Percentiles rank a stretch among this genome's conserved stretches.
These are phyloP conservation scores for Brassica rapa DNA, from an alignment of 345 rosid species.

Conservation along the genomic window DNA sequence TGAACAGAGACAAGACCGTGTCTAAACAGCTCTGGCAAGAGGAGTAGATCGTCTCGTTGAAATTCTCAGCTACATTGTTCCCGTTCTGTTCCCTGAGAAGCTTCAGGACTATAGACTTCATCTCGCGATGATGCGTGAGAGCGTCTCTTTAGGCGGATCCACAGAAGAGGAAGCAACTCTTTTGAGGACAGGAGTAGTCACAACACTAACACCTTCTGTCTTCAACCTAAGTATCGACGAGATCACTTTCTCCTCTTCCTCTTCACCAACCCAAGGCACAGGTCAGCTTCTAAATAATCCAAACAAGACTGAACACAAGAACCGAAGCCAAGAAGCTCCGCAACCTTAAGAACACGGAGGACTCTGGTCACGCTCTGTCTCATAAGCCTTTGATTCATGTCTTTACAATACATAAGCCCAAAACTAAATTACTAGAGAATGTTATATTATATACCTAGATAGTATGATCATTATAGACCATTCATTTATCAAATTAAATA, in stretches of 20 bases:
- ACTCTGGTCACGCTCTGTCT: slow-evolving; percentile 86
- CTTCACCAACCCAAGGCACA: slow-evolving; percentile 98
- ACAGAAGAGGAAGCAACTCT: slow-evolving; percentile 65
- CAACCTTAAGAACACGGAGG: slow-evolving; percentile 86
- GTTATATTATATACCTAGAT: no score
- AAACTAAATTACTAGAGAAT: no score
- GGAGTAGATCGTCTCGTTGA: slow-evolving; percentile 63
- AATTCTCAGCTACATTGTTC: slow-evolving; percentile 56
- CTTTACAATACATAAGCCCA: no score
- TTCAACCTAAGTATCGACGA: slow-evolving; percentile 69
- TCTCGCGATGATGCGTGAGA: slow-evolving; percentile 73
- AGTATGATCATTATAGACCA: no score
- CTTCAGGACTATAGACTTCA: slow-evolving; percentile 83
- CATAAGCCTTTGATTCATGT: slow-evolving; percentile 51
- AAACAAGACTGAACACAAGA: slow-evolving; percentile 76
- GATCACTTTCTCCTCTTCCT: slow-evolving; percentile 92
- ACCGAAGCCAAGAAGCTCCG: slow-evolving; percentile 72
- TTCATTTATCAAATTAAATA: no score
- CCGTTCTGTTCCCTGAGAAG: slow-evolving; percentile 81
- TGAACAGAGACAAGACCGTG: slow-evolving; percentile 59
- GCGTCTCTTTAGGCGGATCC: slow-evolving; percentile 71
- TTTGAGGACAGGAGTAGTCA: slow-evolving; percentile 67
- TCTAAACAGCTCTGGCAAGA: slow-evolving; percentile 71
- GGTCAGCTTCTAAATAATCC: slow-evolving; percentile 97
- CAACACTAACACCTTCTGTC: slow-evolving; percentile 49